Evolutionary conservation across 2,329 filamentous ascomycete species (phyloP), one percentile per base, ranked within the genome.

Genomic region (Botrytis elliptica): DNA sequence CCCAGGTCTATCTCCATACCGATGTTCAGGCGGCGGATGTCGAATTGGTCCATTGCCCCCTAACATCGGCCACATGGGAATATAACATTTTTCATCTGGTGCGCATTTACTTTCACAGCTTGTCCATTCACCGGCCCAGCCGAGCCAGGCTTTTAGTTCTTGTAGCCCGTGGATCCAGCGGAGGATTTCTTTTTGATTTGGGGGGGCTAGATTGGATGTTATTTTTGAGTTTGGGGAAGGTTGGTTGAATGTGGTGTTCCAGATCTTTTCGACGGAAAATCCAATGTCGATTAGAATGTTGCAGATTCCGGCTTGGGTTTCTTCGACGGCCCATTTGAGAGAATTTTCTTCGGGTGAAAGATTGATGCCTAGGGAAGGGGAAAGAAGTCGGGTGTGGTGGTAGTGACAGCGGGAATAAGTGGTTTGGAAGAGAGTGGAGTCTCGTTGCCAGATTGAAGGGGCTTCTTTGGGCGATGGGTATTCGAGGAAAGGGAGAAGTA

Each of bases 51-150:
- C 60, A n/a, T 66, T 36, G 5, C 40, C 44, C 33, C 70, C 73
- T 14, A 79, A 74, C 74, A 85, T 75, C 2, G 85, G 85, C 85
- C 85, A 87, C 83, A 87, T 87, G 1, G 85, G 85, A 57, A 87
- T 85, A 74, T 83, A 86, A 76, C 85, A 86, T 20, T 82, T 81
- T 76, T 86, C 84, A 73, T 84, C 82, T 78, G 81, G 82, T 6
- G 75, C 82, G 73, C 85, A 87, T 59, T 81, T 81, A 44, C 81
- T 77, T 4, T 81, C 75, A 74, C 85, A 87, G 14, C 80, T 79
- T 1, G 82, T 80, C 78, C 84, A 85, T 77, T 85, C 83, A 42
- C 84, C 84, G 52, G 83, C 84, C 85, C 85, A 87, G 8, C 85
- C 85, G 0, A 87, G 80, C 85, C 85, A 87, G 1, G 85, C 85